Evolutionary conservation across 2,329 filamentous ascomycete genomes (phyloP).

Genomic region (Coleophoma crateriformis): DNA sequence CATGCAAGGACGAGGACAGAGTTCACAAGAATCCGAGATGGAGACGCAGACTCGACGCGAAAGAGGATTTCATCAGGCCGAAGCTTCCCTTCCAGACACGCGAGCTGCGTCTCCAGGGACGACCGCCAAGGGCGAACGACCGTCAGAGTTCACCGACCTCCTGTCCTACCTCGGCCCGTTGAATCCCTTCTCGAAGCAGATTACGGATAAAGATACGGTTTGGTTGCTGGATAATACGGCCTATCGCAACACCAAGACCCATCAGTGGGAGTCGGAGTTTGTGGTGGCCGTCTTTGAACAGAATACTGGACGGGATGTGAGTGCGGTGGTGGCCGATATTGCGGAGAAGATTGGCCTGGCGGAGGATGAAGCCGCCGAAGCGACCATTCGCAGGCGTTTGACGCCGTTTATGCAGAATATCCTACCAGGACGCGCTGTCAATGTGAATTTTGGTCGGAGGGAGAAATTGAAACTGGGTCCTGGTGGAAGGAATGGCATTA

Average conservation of each 20-base stretch:
- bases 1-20: not conserved
- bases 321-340: constrained; percentile 64
- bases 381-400: constrained; percentile 61
- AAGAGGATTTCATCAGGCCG: constrained; percentile 42
- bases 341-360: constrained; percentile 63
- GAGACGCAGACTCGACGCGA: constrained; percentile 42
- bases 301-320: constrained; percentile 60
- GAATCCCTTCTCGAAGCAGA: constrained; percentile 54
- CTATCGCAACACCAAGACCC: constrained; percentile 47
- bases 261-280: constrained; percentile 74
- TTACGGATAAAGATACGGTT: constrained; percentile 61
- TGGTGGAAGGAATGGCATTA: constrained; percentile 67
- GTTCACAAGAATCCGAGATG: constrained; percentile 31
- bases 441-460: constrained; percentile 49
- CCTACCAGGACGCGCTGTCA: constrained; percentile 62
- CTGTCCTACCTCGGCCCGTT: constrained; percentile 43
- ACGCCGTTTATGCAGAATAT: constrained; percentile 75
- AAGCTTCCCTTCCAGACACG: constrained; percentile 38
- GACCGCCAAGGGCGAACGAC: constrained; percentile 18
- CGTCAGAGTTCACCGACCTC: constrained; percentile 26
- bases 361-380: constrained; percentile 47
- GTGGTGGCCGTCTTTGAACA: constrained; percentile 77
- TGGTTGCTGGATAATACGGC: constrained; percentile 93
- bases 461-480: constrained; percentile 55
- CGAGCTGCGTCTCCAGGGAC: constrained; percentile 7